These are phyloP conservation scores for Planoprotostelium fungivorum DNA, from an alignment of 78 protist species.

Conservation along the genomic window DNA sequence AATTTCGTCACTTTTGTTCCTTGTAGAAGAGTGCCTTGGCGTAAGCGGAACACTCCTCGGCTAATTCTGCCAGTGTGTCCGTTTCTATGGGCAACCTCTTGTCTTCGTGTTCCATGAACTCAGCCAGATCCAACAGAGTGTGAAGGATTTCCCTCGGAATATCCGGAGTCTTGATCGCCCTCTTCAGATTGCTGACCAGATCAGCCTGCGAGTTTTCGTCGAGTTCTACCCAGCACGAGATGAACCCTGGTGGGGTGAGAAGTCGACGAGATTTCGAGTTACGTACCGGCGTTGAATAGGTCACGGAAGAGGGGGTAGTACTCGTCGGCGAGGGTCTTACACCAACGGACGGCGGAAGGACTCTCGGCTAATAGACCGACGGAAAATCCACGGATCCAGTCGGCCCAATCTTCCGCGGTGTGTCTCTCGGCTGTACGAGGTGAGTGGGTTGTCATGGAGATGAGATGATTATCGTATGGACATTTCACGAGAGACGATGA, in stretches of 20 bases:
- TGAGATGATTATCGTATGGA: too few relatives aligned
- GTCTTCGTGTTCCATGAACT: slow-evolving; percentile 13
- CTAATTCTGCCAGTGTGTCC: not conserved
- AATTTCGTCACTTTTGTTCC: not conserved
- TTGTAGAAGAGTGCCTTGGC: slow-evolving; percentile 5
- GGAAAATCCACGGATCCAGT: not conserved
- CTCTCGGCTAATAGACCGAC: not conserved
- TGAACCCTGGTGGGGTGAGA: not conserved
- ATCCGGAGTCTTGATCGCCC: slow-evolving; percentile 2
- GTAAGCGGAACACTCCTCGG: slow-evolving; percentile 7
- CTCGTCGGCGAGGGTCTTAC: not conserved
- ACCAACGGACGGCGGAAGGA: slow-evolving; percentile 3
- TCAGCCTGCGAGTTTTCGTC: not conserved
- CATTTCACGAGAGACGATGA: too few relatives aligned
- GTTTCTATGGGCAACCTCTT: slow-evolving; percentile 5
- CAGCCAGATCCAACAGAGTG: not conserved
- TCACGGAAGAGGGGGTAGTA: not conserved
- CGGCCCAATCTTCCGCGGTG: slow-evolving; percentile 4
- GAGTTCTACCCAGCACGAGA: not conserved
- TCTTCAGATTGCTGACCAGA: not conserved
- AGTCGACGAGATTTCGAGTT: not conserved
- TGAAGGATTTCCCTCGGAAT: not conserved
- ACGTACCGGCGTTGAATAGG: slow-evolving; percentile 1
- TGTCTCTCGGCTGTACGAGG: not conserved
- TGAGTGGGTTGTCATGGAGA: too few relatives aligned